A percentile compares a stretch with the other conserved stretches of the same genome.
Evolutionary conservation across 768 basidiomycete species (phyloP).

Genomic region (Hypsizygus marmoreus): DNA sequence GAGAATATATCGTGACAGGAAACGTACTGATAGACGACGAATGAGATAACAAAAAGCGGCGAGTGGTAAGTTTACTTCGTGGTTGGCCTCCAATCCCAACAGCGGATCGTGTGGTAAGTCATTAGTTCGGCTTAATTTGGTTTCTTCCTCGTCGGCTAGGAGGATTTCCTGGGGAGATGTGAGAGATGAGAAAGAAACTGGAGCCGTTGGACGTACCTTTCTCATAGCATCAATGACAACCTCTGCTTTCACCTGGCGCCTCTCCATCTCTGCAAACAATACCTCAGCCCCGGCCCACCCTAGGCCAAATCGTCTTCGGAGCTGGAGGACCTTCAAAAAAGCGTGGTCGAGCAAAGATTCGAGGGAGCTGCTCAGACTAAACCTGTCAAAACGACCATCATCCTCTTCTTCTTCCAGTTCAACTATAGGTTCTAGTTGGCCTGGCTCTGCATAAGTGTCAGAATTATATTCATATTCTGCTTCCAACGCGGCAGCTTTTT

Average conservation of each 20-base stretch:
- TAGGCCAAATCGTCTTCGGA: constrained; percentile 51
- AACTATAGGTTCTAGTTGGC: constrained; percentile 10
- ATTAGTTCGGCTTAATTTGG: constrained; percentile 37
- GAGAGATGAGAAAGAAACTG: background rate
- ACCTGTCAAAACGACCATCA: constrained; percentile 52
- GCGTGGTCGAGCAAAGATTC: constrained; percentile 61
- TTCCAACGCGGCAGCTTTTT: constrained; percentile 30
- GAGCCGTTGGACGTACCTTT: constrained; percentile 29
- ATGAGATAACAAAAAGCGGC: constrained; percentile 66
- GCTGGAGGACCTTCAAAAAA: constrained; percentile 53
- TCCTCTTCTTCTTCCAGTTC: constrained; percentile 35
- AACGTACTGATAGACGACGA: constrained; percentile 57
- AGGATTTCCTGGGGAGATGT: constrained; percentile 31
- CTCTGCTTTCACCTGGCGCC: constrained; percentile 40
- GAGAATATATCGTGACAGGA: background rate
- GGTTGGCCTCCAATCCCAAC: constrained; percentile 25
- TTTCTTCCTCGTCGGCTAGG: constrained; percentile 48
- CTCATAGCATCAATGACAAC: constrained; percentile 36
- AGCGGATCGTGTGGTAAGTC: constrained; percentile 61
- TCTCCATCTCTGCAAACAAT: constrained; percentile 47
- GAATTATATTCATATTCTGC: constrained; percentile 27
- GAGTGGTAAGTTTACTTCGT: constrained; percentile 59
- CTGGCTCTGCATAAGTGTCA: constrained; percentile 16
- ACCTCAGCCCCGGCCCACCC: constrained; percentile 75
- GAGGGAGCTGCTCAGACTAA: constrained; percentile 65